Base-by-base conservation (phyloP, 164 flowering plant genomes). In the Platanus orientalis region DNA sequence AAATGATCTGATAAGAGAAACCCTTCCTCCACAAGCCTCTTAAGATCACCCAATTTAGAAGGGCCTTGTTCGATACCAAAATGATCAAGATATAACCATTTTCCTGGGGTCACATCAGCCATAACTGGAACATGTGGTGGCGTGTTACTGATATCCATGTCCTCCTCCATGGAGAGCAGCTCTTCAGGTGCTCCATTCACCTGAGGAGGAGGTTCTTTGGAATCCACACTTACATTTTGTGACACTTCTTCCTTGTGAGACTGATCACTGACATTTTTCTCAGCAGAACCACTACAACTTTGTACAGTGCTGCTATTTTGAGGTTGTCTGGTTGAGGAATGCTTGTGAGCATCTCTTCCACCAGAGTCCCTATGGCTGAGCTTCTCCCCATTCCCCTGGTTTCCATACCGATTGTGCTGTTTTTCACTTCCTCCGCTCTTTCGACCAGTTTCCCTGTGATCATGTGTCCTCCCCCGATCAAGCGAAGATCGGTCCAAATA, bases 91-190 rank as follows among this genome's bases (percentile, higher is more conserved):
- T 92, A 95, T 77, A 76, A 80, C 99, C 99, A 95, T 64, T 87
- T 84, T 42, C 97, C 96, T 0, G 76, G 11, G 25, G 65, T 71
- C 52, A 81, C 73, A 72, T 84, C 86, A 32, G 76, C 67, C 61
- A 76, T 68, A 21, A 62, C 54, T 13, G 92, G 73, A 27, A 60
- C 89, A 81, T 95, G 96, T 0, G 97, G 97, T 14, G 99, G 99
- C 1, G 99, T 91, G 65, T 92, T 81, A 67, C 97, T 84, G 63
- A 95, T 92, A 76, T 95, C 99, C 99, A 95, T 95, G 65, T 95
- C 99, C 73, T 92, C 99, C 70, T 95, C 99, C 99, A 95, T 95
- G 5, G 99, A 95, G 28, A 62, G 73, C 32, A 79, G 75, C 74
- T 88, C 97, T 67, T 91, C 97, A 26, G 67, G 74, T 60, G 71